A percentile compares a stretch with the other conserved stretches of the same genome.
phyloP scores from a whole-genome alignment of 805 yeast genomes.

The Lipomyces oligophaga region DNA sequence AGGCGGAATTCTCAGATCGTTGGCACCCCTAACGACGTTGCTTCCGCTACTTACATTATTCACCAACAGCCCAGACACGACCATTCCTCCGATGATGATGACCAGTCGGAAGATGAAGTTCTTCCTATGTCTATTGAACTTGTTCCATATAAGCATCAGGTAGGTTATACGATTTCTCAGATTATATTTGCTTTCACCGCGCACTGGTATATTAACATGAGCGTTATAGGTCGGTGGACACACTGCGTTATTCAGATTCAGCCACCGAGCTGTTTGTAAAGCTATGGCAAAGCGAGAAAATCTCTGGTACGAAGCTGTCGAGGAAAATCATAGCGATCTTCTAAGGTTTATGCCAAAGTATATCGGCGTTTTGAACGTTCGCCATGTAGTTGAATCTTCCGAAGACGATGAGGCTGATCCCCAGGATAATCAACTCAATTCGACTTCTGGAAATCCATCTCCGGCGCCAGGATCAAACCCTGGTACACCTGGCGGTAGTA shows the following conservation, averaged over 20 bases:
- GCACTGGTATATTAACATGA: background rate
- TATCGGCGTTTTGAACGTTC: slow-evolving; percentile 88
- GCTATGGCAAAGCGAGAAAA: slow-evolving; percentile 88
- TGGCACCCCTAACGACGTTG: slow-evolving; percentile 26
- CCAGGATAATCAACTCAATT: background rate
- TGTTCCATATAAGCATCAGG: slow-evolving; percentile 87
- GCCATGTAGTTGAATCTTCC: slow-evolving; percentile 52
- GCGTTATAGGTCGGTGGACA: slow-evolving; percentile 75
- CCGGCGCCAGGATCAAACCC: slow-evolving; percentile 4
- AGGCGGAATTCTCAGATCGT: no score
- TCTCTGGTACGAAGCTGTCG: slow-evolving; percentile 86
- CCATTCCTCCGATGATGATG: slow-evolving; percentile 27
- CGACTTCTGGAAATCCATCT: background rate
- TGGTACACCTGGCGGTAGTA: background rate
- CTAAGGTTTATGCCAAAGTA: slow-evolving; percentile 87
- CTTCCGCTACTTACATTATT: slow-evolving; percentile 37
- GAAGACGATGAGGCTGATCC: slow-evolving; percentile 10
- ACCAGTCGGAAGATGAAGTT: slow-evolving; percentile 21
- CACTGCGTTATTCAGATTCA: slow-evolving; percentile 90
- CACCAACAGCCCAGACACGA: slow-evolving; percentile 28
- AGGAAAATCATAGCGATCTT: slow-evolving; percentile 68
- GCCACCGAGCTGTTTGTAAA: slow-evolving; percentile 89
- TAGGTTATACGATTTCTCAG: no score
- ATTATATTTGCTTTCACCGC: background rate
- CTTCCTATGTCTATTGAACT: slow-evolving; percentile 71